A percentile compares a stretch with the other conserved stretches of the same genome.
Evolutionary conservation across 345 rosid genomes (phyloP).

Genomic region (Xanthoceras sorbifolium): DNA sequence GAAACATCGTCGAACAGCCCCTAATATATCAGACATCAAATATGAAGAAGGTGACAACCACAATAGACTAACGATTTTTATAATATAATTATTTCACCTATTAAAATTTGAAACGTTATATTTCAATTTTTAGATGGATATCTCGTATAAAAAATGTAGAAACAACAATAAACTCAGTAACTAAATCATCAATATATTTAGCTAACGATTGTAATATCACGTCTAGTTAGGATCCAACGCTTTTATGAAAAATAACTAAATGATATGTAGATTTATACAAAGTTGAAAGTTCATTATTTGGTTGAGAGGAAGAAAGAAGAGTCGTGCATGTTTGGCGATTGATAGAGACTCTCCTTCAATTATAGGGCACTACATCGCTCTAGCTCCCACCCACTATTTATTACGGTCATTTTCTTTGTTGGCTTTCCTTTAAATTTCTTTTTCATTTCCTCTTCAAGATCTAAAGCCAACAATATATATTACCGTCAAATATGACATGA

Average conservation of each 20-base stretch:
- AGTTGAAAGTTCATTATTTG: too few species aligned
- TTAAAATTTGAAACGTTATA: too few species aligned
- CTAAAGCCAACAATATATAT: background rate
- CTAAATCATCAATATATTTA: background rate
- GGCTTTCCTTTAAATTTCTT: background rate
- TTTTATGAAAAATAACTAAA: too few species aligned
- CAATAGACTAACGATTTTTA: too few species aligned
- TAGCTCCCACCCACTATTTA: constrained; percentile 19
- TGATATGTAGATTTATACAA: background rate
- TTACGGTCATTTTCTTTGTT: constrained; percentile 11
- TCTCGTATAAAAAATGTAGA: too few species aligned
- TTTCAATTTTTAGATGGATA: too few species aligned
- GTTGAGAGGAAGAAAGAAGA: background rate
- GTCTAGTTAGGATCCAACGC: background rate
- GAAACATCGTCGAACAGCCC: too few species aligned
- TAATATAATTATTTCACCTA: too few species aligned
- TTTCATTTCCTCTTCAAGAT: background rate
- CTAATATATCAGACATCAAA: background rate
- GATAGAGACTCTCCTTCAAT: constrained; percentile 21
- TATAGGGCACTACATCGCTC: background rate
- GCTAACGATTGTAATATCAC: background rate
- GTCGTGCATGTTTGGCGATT: background rate
- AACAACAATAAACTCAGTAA: too few species aligned
- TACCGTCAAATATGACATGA: too few species aligned
- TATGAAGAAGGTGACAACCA: background rate